phyloP scores from a whole-genome alignment of 805 yeast genomes.

The Zygotorulaspora chibaensis region DNA sequence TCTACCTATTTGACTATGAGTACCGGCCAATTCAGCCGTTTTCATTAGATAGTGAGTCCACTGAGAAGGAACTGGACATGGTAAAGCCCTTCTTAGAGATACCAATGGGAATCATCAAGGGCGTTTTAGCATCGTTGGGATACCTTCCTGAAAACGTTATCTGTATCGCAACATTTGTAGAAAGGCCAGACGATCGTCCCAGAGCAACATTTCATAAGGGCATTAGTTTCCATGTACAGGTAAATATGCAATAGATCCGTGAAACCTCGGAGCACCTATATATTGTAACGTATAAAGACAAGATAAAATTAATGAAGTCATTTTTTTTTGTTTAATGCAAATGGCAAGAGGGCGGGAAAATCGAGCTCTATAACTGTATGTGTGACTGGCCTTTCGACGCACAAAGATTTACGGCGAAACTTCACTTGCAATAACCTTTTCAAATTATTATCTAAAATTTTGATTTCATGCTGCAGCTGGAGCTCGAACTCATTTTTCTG shows the following conservation, averaged over 20 bases:
- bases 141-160: constrained; percentile 24
- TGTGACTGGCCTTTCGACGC: constrained; percentile 4
- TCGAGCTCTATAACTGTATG: background rate
- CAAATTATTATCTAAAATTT: constrained; percentile 13
- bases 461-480: constrained; percentile 13
- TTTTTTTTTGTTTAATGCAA: constrained; percentile 10
- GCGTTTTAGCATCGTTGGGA: constrained; percentile 32
- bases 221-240: constrained; percentile 33
- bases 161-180: constrained; percentile 29
- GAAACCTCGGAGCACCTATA: background rate
- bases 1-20: constrained; percentile 33
- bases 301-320: constrained; percentile 2
- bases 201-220: constrained; percentile 24
- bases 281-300: background rate
- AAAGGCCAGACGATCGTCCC: constrained; percentile 22
- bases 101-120: constrained; percentile 34
- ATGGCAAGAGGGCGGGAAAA: constrained; percentile 5
- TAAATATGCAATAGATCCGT: constrained; percentile 11
- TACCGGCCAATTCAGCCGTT: constrained; percentile 29
- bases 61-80: constrained; percentile 23
- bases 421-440: constrained; percentile 5
- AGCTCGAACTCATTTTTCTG: constrained; percentile 14
- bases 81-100: constrained; percentile 33
- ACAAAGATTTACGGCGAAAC: constrained; percentile 4
- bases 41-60: constrained; percentile 18